These are phyloP conservation scores for Fusarium solani-melongenae DNA, from an alignment of 2,329 filamentous ascomycete genomes.

Conservation along the genomic window DNA sequence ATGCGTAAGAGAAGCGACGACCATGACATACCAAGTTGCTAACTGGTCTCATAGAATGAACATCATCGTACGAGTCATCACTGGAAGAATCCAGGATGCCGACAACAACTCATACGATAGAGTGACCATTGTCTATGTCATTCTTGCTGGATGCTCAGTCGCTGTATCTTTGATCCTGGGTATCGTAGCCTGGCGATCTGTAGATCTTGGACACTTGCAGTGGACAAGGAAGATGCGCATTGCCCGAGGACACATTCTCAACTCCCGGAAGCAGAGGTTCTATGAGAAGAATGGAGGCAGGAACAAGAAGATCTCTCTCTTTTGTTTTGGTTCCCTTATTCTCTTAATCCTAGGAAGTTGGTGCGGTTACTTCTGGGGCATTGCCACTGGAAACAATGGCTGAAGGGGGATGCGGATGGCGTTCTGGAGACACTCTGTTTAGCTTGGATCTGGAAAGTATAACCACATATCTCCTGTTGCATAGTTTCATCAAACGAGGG, in stretches of 20 bases:
- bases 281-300: neutral
- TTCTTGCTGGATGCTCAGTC: neutral
- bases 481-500: neutral
- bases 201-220: neutral
- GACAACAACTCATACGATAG: conserved; percentile 5
- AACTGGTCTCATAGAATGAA: neutral
- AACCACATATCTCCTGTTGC: neutral
- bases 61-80: neutral
- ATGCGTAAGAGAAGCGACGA: conserved; percentile 42
- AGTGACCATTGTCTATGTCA: neutral
- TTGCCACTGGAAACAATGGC: conserved; percentile 1
- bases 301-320: neutral
- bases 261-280: neutral
- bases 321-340: neutral
- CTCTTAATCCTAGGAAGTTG: neutral
- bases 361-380: conserved; percentile 1
- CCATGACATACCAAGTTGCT: neutral
- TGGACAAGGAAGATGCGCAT: neutral
- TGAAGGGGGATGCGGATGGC: neutral
- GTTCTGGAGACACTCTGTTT: neutral
- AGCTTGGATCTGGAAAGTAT: neutral
- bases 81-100: neutral
- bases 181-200: neutral
- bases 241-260: neutral
- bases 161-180: neutral